A percentile compares a stretch with the other conserved stretches of the same genome.
phyloP scores from a whole-genome alignment of 805 yeast species.

The Yarrowia sp. region DNA sequence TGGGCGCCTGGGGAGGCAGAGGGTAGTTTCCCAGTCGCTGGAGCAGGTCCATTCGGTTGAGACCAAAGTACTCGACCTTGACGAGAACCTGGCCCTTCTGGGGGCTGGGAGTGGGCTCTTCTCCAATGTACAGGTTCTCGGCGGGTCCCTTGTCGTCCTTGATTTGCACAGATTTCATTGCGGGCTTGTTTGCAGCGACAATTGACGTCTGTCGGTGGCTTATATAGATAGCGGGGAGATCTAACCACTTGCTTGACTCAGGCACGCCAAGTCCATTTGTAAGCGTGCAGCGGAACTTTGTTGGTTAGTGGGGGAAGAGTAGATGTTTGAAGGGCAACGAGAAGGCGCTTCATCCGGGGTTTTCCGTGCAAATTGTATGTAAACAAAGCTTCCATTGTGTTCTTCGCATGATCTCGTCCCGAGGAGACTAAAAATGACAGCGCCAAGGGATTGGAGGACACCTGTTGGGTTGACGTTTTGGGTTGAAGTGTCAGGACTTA shows the following conservation, averaged over 20 bases:
- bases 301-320: neutral
- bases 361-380: too few species aligned
- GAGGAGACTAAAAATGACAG: too few species aligned
- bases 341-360: too few species aligned
- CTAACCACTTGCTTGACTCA: neutral
- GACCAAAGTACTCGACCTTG: conserved; percentile 39
- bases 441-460: too few species aligned
- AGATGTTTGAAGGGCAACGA: neutral
- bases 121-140: conserved; percentile 34
- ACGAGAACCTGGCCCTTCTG: conserved; percentile 37
- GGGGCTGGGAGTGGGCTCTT: conserved; percentile 31
- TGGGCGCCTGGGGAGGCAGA: conserved; percentile 37
- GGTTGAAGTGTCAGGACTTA: too few species aligned
- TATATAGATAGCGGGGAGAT: neutral
- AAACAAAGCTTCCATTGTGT: too few species aligned
- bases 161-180: conserved; percentile 37
- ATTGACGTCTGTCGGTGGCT: neutral
- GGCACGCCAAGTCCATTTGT: conserved; percentile 16
- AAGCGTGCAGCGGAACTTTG: neutral
- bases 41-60: conserved; percentile 40
- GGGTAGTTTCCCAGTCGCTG: conserved; percentile 39
- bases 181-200: neutral
- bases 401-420: too few species aligned
- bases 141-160: conserved; percentile 37
- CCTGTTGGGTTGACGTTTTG: too few species aligned